phyloP scores from a whole-genome alignment of 306 rosid genomes.

The Arachis hypogaea region DNA sequence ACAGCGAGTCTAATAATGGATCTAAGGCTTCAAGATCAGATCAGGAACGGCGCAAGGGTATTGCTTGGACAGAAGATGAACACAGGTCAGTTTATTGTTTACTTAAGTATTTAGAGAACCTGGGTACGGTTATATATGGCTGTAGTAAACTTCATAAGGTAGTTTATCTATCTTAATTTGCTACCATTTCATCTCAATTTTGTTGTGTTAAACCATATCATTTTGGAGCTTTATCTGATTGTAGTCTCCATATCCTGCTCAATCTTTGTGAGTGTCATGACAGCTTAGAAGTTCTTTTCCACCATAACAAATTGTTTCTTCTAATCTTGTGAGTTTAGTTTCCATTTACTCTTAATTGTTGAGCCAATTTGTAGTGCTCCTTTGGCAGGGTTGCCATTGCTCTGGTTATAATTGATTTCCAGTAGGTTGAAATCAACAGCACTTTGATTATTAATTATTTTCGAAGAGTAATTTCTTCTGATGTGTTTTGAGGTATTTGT shows the following conservation, averaged over 20 bases:
- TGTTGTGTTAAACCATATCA: constrained; percentile 23
- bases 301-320: constrained; percentile 12
- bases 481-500: constrained; percentile 9
- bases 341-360: constrained; percentile 17
- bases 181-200: constrained; percentile 16
- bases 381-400: constrained; percentile 30
- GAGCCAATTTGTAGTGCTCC: constrained; percentile 17
- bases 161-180: constrained; percentile 36
- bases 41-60: constrained; percentile 92
- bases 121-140: constrained; percentile 24
- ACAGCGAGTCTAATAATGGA: constrained; percentile 73
- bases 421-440: background rate
- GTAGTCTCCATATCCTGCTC: constrained; percentile 23
- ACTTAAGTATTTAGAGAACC: constrained; percentile 4
- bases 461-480: constrained; percentile 15
- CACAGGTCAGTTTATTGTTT: constrained; percentile 63
- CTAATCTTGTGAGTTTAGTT: constrained; percentile 28
- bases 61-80: constrained; percentile 97
- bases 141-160: constrained; percentile 15
- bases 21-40: constrained; percentile 74
- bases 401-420: constrained; percentile 1
- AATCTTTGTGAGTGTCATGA: constrained; percentile 16
- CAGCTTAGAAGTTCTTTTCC: constrained; percentile 9
- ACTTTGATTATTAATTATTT: constrained; percentile 4
- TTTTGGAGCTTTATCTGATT: constrained; percentile 22